Conservation (phyloP, 257 asterid genomes). For the Linaria vulgaris region DNA sequence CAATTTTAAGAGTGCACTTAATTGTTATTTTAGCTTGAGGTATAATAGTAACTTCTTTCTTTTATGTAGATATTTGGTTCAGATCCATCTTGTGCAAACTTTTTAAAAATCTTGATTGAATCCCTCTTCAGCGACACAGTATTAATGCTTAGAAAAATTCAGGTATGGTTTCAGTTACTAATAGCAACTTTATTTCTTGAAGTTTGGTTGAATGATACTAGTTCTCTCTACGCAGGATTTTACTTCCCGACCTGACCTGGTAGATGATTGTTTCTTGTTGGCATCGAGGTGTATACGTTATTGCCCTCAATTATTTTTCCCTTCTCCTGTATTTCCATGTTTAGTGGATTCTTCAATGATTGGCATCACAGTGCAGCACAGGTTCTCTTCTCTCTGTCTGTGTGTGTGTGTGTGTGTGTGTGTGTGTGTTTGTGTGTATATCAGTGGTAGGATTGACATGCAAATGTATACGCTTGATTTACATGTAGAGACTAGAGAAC, state of each 20-base stretch:
- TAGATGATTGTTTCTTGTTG: conserved; percentile 94
- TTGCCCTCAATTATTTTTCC: conserved; percentile 89
- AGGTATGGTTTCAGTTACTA: conserved; percentile 40
- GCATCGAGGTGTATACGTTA: conserved; percentile 98
- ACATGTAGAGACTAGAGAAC: too few relatives aligned
- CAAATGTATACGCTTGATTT: too few relatives aligned
- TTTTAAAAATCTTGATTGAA: conserved; percentile 77
- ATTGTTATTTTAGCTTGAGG: conserved; percentile 15
- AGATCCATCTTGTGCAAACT: conserved; percentile 85
- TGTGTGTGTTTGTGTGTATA: too few relatives aligned
- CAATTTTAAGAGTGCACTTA: conserved; percentile 15
- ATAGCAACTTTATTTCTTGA: conserved; percentile 20
- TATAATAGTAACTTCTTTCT: conserved; percentile 31
- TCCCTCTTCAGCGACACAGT: conserved; percentile 87
- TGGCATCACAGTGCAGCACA: conserved; percentile 95
- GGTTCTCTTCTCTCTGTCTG: conserved; percentile 37
- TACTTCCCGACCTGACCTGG: conserved; percentile 85
- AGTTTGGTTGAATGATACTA: conserved; percentile 23
- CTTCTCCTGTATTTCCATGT: conserved; percentile 75
- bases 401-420: too few relatives aligned
- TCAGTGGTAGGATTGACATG: too few relatives aligned
- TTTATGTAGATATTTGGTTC: conserved; percentile 84
- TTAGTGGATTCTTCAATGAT: conserved; percentile 87
- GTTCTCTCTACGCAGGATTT: conserved; percentile 51
- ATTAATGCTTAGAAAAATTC: conserved; percentile 62